These are phyloP conservation scores for Sungouiozyma intestinalis DNA, from an alignment of 805 yeast species.

Conservation along the genomic window DNA sequence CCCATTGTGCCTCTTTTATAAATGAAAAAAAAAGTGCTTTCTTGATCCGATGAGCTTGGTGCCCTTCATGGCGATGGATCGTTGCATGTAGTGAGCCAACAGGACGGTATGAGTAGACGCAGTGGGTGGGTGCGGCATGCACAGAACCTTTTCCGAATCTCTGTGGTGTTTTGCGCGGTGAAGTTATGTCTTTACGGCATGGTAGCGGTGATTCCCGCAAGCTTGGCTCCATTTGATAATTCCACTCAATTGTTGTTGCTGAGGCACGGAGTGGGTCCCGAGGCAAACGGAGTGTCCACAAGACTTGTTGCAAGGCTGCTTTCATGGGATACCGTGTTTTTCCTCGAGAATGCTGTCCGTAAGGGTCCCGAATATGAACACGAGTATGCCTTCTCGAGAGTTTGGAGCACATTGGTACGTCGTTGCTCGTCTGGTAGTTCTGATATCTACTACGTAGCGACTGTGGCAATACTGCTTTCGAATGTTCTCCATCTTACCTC, in stretches of 20 bases:
- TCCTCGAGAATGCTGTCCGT: constrained; percentile 40
- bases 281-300: constrained; percentile 9
- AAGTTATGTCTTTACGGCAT: constrained; percentile 19
- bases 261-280: constrained; percentile 3
- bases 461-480: constrained; percentile 39
- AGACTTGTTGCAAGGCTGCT: constrained; percentile 42
- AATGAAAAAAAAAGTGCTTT: too few relatives aligned
- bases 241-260: constrained; percentile 20
- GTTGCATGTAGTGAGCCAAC: too few relatives aligned
- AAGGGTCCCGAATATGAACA: constrained; percentile 57
- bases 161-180: constrained; percentile 5
- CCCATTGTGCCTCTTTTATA: too few relatives aligned
- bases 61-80: too few relatives aligned
- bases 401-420: constrained; percentile 55
- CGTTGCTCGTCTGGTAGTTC: constrained; percentile 3
- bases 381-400: constrained; percentile 78
- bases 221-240: constrained; percentile 20
- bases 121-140: background rate
- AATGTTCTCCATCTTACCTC: constrained; percentile 44
- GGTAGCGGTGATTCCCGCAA: constrained; percentile 14
- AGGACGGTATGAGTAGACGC: too few relatives aligned
- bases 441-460: constrained; percentile 36
- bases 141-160: background rate
- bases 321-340: constrained; percentile 84
- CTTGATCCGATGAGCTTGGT: too few relatives aligned